Base-by-base conservation (phyloP, 1,284 basidiomycete genomes). In the Ceratobasidium sp. region DNA sequence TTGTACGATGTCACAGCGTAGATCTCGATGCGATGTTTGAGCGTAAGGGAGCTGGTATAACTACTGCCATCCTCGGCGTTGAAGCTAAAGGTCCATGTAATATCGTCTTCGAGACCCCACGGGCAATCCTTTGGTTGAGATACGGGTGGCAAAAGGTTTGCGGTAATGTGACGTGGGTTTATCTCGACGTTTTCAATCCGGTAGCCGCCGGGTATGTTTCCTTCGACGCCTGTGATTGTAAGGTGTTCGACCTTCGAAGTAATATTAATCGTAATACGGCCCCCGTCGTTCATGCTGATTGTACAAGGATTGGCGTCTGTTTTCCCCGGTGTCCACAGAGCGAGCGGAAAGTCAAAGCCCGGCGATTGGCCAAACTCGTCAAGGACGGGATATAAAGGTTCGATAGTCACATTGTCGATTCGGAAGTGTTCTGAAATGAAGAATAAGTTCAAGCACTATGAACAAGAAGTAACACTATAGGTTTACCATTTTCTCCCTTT, bases 221-320 rank as follows among this genome's bases (percentile, higher is more conserved):
- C 10, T 51, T 7, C 47, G 15, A 7, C 17, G 47, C 20, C 15
- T 4, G 17, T 20, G 17, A 51, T 5, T 10, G 47, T 51, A 20
- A 51, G 8, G 15, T 51, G 6, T 4, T 51, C 47, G 7, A 4
- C 7, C n/a, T 51, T 51, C 5, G 17, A 17, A 17, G 47, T 51
- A 8, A 51, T 51, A 35, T 60, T 28, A 13, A 35, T 35, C 13
- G 5, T 37, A 35, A 60, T 35, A 17, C 37, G 6, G 13, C 17
- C n/a, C 3, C n/a, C 58, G 2, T 10, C 8, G 17, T 20, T 45
- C 60, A 63, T 63, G 39, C 45, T 37, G 60, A 63, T 63, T 6
- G 60, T 63, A n/a, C 60, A 63, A 23, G 60, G 60, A 26, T 63
- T 63, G 26, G 53, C 47, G 15, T 20, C 20, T 15, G 35, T 63